Percentiles rank a stretch among this genome's conserved stretches.
Evolutionary conservation across 2,329 filamentous ascomycete genomes (phyloP).

Genomic region (Colletotrichum paranaense): DNA sequence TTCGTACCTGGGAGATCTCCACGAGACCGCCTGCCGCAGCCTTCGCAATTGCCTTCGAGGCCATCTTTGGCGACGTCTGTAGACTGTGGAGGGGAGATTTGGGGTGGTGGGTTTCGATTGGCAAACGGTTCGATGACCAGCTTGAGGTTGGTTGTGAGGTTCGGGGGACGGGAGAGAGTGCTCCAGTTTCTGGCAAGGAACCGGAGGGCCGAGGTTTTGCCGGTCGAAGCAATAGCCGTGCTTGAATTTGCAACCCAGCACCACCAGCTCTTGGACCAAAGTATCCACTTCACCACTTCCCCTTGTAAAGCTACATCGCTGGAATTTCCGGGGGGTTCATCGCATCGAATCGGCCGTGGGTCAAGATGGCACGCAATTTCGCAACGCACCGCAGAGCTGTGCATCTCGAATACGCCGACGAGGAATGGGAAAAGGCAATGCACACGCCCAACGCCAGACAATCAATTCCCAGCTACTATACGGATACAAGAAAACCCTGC

Average conservation of each 20-base stretch:
- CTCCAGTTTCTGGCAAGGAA: constrained; percentile 31
- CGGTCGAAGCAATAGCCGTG: constrained; percentile 34
- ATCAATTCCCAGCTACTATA: constrained; percentile 30
- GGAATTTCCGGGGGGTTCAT: constrained; percentile 9
- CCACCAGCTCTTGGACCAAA: background rate
- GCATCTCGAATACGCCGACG: background rate
- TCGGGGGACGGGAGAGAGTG: constrained; percentile 19
- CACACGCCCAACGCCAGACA: constrained; percentile 23
- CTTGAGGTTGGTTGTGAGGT: constrained; percentile 33
- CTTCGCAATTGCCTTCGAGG: constrained; percentile 69
- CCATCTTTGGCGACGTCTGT: constrained; percentile 60
- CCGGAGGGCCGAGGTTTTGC: constrained; percentile 26
- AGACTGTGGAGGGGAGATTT: constrained; percentile 37
- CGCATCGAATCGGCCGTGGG: background rate
- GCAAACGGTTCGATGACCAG: constrained; percentile 20
- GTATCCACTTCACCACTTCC: constrained; percentile 28
- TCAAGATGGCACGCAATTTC: background rate
- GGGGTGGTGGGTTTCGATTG: background rate
- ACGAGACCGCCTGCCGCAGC: constrained; percentile 62
- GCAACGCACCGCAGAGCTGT: background rate
- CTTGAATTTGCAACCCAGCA: constrained; percentile 32
- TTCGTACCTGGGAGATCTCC: constrained; percentile 68
- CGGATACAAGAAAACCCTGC: constrained; percentile 16
- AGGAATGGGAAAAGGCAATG: background rate
- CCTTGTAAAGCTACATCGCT: constrained; percentile 11